Evolutionary conservation across 1,139 yeast species (phyloP), one percentile per base, ranked within the genome.

Genomic region (Lodderomyces oxycetoniae): DNA sequence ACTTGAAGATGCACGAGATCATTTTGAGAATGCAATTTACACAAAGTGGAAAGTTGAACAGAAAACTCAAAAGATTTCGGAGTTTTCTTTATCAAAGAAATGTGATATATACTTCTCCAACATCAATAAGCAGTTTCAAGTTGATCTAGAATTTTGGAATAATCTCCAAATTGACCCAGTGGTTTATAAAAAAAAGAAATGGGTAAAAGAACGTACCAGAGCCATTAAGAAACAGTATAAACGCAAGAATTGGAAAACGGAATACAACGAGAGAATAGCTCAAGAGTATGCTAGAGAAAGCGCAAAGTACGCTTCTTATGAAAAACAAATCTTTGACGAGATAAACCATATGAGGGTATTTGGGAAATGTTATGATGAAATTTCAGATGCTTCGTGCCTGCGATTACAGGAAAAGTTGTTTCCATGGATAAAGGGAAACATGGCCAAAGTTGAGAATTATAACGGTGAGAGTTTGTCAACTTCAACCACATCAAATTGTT

Each of bases 401-500:
- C 37, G 8, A 32, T 33, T 21, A 20, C 44, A 45, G 32, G 31
- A 36, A 29, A 41, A 46, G 31, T 32, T 53, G 15, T 55, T 40
- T 31, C 61, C 61, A 4, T 55, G 60, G 59, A 22, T 53, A 14
- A 30, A 25, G 6, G 19, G 8, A 9, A 63, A 67, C 0, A 29
- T 62, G 2, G 3, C 31, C 36, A 17, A 44, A 42, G 12, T 35
- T 34, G 6, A 15, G 15, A 4, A 5, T n/a, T 12, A 24, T 0
- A 41, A 35, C 21, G 49, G 55, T 23, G 46, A 45, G 20, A 67
- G 67, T 0, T 47, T 42, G 25, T 70, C 70, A 0, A 58, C 63
- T 6, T 65, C 63, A 3, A 55, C 64, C 4, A 63, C 67, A 0
- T 27, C 28, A n/a, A 11, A 17, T 10, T 37, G 60, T 30, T 39